Evolutionary conservation across 192 early-diverging fungal genomes (phyloP).

Genomic region (Pecoramyces ruminantium): DNA sequence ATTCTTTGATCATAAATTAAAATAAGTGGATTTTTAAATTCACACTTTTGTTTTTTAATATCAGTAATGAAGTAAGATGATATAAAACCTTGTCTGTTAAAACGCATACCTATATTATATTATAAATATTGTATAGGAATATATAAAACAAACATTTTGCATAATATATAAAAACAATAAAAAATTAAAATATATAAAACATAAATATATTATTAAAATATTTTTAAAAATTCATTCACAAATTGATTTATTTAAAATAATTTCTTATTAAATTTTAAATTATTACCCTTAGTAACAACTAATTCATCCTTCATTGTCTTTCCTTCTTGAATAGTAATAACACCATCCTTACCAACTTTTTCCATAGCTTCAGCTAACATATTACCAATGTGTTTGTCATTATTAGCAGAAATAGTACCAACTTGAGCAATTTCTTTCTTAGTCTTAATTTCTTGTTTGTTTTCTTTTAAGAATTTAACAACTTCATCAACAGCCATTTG

Average conservation of each 20-base stretch:
- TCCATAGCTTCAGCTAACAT: slow-evolving; percentile 99
- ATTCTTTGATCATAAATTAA: slow-evolving; percentile 99
- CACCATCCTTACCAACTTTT: slow-evolving; percentile 99
- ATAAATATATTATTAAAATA: too few species aligned
- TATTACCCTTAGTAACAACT: slow-evolving; percentile 84
- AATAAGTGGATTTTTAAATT: slow-evolving; percentile 98
- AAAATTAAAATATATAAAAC: too few species aligned
- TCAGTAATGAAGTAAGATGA: slow-evolving; percentile 99
- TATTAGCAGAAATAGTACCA: slow-evolving; percentile 98
- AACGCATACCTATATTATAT: slow-evolving; percentile 64
- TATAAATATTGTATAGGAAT: too few species aligned
- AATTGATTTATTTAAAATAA: too few species aligned
- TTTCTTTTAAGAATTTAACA: slow-evolving; percentile 79
- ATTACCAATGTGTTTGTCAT: slow-evolving; percentile 88
- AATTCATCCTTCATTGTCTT: slow-evolving; percentile 98
- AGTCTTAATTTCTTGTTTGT: slow-evolving; percentile 84
- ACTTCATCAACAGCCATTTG: slow-evolving; percentile 84
- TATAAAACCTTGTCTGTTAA: slow-evolving; percentile 92
- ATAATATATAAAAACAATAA: too few species aligned
- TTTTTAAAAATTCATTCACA: too few species aligned
- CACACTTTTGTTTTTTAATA: slow-evolving; percentile 93
- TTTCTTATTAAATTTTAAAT: too few species aligned
- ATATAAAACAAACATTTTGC: too few species aligned
- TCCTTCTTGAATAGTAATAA: slow-evolving; percentile 99
- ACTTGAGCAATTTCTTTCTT: slow-evolving; percentile 87